Evolutionary conservation across 805 yeast genomes (phyloP), one percentile per base, ranked within the genome.

Genomic region (Saturnispora hagleri): DNA sequence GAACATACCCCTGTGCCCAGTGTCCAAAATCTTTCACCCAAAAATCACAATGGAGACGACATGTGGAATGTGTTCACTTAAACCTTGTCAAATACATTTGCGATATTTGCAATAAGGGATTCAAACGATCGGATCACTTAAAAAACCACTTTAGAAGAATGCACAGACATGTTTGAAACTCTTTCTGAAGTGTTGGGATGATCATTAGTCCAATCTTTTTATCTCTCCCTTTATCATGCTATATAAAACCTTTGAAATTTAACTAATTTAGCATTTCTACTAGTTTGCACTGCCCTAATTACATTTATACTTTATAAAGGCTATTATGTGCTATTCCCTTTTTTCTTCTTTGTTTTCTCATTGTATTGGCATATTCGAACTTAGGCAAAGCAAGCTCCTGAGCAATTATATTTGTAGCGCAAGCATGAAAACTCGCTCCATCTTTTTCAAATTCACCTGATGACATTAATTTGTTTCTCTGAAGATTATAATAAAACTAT

Each of bases 31-130:
- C 61, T 3, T 83, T 84, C 65, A 77, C 76, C 57, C 73, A 87
- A 55, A 79, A 79, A 58, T 87, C 84, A 54, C 87, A 82, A 62
- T 68, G 82, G 60, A 81, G 80, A 62, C 68, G 89, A 51, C 89
- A 84, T 61, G 74, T 79, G 62, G 68, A 86, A 53, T 80, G 85
- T 22, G 80, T 82, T 56, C 89, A 83, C 62, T 74, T 65, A 35
- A 63, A 63, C 24, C 82, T 27, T 66, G 75, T 55, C 76, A 78
- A 58, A 71, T 82, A 75, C 64, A 76, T 73, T 47, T 84, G 89
- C 60, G 60, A 69, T 17, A 66, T 70, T 46, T 84, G 89, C 60
- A 71, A 70, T 43, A 82, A 81, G 62, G 77, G 76, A 57, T 83
- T 83, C 58, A 78, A 85, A 54, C 66, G 89, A 51, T 75, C 82